Conservation (phyloP, 2,329 filamentous ascomycete genomes). For the Lomentospora prolificans region DNA sequence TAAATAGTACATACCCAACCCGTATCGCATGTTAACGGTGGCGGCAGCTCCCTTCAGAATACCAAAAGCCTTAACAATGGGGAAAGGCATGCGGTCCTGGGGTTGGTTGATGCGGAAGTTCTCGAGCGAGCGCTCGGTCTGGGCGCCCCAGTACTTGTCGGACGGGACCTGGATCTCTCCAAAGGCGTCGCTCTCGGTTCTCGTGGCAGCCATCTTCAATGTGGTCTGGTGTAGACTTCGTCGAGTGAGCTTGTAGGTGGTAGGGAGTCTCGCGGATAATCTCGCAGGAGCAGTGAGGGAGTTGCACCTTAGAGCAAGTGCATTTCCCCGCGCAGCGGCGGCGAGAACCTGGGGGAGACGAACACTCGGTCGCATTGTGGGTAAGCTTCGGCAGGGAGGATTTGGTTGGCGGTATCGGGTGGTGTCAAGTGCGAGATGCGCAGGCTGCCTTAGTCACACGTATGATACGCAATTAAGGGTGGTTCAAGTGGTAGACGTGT, state of each 20-base stretch:
- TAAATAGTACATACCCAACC: conserved; percentile 52
- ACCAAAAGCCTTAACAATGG: conserved; percentile 86
- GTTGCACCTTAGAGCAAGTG: not conserved
- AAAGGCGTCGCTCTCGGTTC: conserved; percentile 95
- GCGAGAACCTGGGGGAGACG: conserved; percentile 4
- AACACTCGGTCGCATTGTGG: conserved; percentile 5
- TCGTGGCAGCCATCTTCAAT: conserved; percentile 42
- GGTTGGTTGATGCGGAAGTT: conserved; percentile 99
- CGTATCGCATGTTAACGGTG: conserved; percentile 89
- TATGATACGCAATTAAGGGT: not conserved
- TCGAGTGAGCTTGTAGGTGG: conserved; percentile 8
- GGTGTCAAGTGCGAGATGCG: not conserved
- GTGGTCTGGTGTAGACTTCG: conserved; percentile 31
- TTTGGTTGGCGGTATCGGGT: not conserved
- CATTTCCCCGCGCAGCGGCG: conserved; percentile 1
- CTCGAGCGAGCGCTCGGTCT: conserved; percentile 89
- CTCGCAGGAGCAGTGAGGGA: not conserved
- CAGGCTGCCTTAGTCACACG: not conserved
- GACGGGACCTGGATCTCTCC: conserved; percentile 85
- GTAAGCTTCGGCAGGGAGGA: not conserved
- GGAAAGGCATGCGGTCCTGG: conserved; percentile 93
- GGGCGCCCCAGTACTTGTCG: conserved; percentile 97
- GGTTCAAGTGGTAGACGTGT: not conserved
- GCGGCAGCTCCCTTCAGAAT: conserved; percentile 96
- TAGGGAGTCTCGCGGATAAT: conserved; percentile 4